Conservation (phyloP, 2,329 filamentous ascomycete genomes). For the Apiospora phragmitis region DNA sequence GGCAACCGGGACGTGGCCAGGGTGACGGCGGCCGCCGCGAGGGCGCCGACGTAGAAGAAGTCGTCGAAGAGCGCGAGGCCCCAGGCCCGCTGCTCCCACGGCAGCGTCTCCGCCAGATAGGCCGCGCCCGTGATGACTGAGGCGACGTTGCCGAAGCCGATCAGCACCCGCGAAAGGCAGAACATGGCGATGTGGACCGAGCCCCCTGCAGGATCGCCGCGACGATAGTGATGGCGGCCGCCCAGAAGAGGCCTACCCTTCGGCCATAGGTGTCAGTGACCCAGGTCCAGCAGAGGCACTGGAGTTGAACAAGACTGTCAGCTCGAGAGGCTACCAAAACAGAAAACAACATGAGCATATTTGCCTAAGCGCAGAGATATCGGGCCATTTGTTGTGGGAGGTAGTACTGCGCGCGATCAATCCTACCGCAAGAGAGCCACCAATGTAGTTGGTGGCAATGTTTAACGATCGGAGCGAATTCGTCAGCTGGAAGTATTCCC, state of each 20-base stretch:
- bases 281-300: conserved; percentile 20
- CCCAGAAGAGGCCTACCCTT: conserved; percentile 21
- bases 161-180: conserved; percentile 25
- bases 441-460: conserved; percentile 27
- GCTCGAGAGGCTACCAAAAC: not conserved
- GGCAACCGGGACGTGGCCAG: conserved; percentile 34
- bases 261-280: conserved; percentile 28
- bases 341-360: too few species aligned
- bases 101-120: conserved; percentile 11
- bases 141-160: conserved; percentile 23
- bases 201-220: conserved; percentile 23
- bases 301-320: not conserved
- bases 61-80: conserved; percentile 10
- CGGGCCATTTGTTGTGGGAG: too few species aligned
- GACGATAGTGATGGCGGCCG: conserved; percentile 21
- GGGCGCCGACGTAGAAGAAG: conserved; percentile 30
- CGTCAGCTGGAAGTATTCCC: conserved; percentile 32
- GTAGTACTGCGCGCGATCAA: not conserved
- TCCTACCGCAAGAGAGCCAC: conserved; percentile 21
- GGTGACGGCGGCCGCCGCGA: conserved; percentile 29
- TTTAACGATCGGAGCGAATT: conserved; percentile 35
- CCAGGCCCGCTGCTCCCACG: conserved; percentile 12
- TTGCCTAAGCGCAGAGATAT: not conserved
- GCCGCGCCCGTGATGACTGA: conserved; percentile 10
- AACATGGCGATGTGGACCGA: conserved; percentile 30